Percentiles rank a stretch among this genome's conserved stretches.
Evolutionary conservation across 768 basidiomycete genomes (phyloP).

Genomic region (Kwoniella mangroviensis): DNA sequence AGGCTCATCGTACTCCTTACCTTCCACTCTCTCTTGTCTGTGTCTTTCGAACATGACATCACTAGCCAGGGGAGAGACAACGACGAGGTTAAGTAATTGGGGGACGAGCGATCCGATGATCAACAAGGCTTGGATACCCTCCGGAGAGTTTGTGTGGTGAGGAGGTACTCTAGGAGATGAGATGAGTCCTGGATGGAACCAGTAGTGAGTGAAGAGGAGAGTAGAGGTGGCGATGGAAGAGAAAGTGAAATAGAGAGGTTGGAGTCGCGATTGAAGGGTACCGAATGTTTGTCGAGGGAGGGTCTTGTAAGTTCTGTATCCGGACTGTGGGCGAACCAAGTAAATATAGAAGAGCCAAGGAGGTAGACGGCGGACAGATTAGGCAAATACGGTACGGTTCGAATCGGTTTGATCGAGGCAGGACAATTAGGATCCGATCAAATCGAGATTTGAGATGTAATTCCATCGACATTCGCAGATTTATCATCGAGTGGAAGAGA

Average conservation of each 20-base stretch:
- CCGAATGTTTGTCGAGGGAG: conserved; percentile 71
- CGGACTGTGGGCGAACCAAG: conserved; percentile 25
- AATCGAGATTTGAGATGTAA: too few relatives aligned
- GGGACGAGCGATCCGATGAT: conserved; percentile 44
- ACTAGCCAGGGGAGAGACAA: conserved; percentile 72
- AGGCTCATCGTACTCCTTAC: conserved; percentile 69
- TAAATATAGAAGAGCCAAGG: too few relatives aligned
- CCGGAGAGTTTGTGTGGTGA: conserved; percentile 49
- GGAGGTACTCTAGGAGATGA: conserved; percentile 61
- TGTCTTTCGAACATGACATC: conserved; percentile 80
- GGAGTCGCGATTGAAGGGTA: conserved; percentile 72
- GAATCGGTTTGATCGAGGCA: too few relatives aligned
- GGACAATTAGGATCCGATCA: too few relatives aligned
- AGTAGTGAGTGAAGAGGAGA: conserved; percentile 65
- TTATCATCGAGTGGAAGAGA: too few relatives aligned
- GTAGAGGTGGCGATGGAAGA: conserved; percentile 65
- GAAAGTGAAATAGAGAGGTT: conserved; percentile 74
- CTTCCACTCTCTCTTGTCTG: conserved; percentile 74
- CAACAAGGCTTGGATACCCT: conserved; percentile 45
- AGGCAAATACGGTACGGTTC: too few relatives aligned
- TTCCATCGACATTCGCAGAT: too few relatives aligned
- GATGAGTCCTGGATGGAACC: conserved; percentile 66
- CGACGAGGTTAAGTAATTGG: conserved; percentile 69
- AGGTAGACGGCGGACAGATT: too few relatives aligned
- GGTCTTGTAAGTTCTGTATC: conserved; percentile 41